Conservation (phyloP, 31 red algal species). For the Porphyra umbilicalis region DNA sequence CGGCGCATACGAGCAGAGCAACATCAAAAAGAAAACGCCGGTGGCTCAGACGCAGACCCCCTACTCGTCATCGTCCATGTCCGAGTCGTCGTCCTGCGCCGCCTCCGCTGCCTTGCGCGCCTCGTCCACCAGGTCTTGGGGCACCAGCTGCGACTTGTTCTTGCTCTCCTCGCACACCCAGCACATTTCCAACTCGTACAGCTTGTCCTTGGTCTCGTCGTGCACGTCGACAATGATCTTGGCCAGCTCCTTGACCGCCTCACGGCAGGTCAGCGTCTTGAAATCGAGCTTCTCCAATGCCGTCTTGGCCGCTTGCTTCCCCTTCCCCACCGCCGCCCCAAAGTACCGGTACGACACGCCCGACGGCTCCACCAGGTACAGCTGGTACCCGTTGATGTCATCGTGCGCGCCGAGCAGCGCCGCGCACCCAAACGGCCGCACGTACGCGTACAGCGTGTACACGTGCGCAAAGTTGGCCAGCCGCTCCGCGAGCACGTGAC, state of each 20-base stretch:
- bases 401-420: conserved; percentile 64
- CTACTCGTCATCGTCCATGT: conserved; percentile 45
- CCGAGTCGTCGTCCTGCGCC: conserved; percentile 39
- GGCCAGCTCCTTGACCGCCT: conserved; percentile 80
- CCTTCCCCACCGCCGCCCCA: conserved; percentile 91
- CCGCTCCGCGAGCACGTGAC: conserved; percentile 81
- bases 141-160: conserved; percentile 34
- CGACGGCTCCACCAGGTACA: conserved; percentile 93
- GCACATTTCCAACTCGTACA: conserved; percentile 96
- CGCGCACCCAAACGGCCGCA: conserved; percentile 96
- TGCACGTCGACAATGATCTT: conserved; percentile 75
- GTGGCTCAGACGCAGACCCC: not conserved
- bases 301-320: conserved; percentile 75
- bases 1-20: not conserved
- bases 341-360: conserved; percentile 83
- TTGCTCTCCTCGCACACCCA: conserved; percentile 37
- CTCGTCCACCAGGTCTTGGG: conserved; percentile 47
- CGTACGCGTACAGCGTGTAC: conserved; percentile 93
- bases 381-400: conserved; percentile 31
- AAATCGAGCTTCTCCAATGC: conserved; percentile 87
- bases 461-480: conserved; percentile 89
- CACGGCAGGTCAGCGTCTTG: conserved; percentile 51
- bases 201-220: conserved; percentile 95
- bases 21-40: not conserved
- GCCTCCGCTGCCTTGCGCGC: conserved; percentile 53